Conservation (phyloP, 2,329 filamentous ascomycete genomes). For the Alternaria longipes region DNA sequence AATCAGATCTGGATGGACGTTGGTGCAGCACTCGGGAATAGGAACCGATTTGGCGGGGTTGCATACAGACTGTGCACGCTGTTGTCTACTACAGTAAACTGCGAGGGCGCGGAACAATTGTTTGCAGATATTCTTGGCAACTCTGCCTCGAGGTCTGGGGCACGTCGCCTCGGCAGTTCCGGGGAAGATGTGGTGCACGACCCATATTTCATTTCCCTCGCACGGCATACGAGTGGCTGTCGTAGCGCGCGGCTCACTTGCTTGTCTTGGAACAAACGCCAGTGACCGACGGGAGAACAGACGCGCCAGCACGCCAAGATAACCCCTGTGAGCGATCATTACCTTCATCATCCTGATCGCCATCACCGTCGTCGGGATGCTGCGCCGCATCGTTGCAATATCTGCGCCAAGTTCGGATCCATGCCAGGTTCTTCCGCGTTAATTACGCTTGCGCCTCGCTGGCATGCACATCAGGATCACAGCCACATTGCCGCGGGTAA, state of each 20-base stretch:
- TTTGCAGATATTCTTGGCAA: neutral
- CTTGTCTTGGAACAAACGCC: neutral
- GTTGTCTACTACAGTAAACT: neutral
- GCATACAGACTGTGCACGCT: neutral
- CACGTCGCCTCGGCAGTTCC: neutral
- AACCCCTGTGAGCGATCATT: neutral
- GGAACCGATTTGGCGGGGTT: neutral
- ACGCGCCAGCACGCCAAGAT: slow-evolving; percentile 1
- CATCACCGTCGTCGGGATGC: too few relatives aligned
- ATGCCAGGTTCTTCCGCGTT: neutral
- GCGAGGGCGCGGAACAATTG: neutral
- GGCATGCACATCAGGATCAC: neutral
- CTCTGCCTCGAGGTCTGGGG: neutral
- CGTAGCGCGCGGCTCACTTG: neutral
- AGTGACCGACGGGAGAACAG: neutral
- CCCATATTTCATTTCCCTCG: neutral
- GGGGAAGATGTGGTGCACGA: neutral
- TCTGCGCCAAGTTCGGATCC: neutral
- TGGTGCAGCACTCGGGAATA: neutral
- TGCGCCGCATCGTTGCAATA: too few relatives aligned
- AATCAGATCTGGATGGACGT: neutral
- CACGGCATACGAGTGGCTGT: neutral
- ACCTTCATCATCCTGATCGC: too few relatives aligned
- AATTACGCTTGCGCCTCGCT: neutral
- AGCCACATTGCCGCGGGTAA: neutral